Conservation (phyloP, 768 basidiomycete genomes). For the Lactarius psammicola region DNA sequence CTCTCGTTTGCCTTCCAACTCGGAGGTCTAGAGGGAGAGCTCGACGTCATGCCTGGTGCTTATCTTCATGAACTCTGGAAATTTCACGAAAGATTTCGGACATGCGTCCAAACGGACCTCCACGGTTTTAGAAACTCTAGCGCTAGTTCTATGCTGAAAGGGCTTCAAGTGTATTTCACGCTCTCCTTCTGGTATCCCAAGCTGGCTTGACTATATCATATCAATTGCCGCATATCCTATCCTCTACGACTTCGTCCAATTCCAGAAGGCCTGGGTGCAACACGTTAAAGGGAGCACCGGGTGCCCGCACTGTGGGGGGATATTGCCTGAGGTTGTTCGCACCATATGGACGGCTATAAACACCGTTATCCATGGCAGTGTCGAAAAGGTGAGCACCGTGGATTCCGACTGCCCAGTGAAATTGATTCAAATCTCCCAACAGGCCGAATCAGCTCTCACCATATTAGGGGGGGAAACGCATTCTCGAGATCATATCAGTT, state of each 20-base stretch:
- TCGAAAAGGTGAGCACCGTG: background rate
- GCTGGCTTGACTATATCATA: background rate
- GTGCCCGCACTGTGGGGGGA: background rate
- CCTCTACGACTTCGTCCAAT: background rate
- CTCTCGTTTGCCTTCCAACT: background rate
- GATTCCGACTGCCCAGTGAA: background rate
- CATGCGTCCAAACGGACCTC: background rate
- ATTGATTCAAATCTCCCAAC: background rate
- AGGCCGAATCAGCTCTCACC: background rate
- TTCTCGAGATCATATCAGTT: background rate
- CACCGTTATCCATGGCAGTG: background rate
- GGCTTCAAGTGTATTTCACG: background rate
- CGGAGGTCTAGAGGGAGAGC: background rate
- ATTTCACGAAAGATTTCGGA: conserved; percentile 19
- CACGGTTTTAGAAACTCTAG: background rate
- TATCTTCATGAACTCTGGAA: conserved; percentile 13
- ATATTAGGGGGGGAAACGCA: background rate
- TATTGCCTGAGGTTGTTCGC: background rate
- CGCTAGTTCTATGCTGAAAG: background rate
- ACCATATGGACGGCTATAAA: conserved; percentile 11
- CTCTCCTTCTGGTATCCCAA: background rate
- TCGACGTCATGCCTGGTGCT: conserved; percentile 1
- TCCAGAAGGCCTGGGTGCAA: background rate
- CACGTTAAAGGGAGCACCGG: background rate
- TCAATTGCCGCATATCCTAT: background rate